These are phyloP conservation scores for Dioscorea zingiberensis DNA, from an alignment of 106 monocot genomes.

Conservation along the genomic window DNA sequence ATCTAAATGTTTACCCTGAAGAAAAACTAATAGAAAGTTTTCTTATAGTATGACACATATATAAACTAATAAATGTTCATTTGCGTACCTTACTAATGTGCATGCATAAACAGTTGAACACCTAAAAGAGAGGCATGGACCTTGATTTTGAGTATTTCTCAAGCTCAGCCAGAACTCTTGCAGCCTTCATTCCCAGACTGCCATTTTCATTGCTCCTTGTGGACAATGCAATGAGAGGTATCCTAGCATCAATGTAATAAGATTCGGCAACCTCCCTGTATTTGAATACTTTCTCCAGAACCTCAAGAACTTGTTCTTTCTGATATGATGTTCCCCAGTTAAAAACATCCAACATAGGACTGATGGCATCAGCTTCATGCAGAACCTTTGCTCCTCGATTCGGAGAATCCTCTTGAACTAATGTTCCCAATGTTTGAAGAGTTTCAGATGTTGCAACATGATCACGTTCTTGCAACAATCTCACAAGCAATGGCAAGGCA, in stretches of 20 bases:
- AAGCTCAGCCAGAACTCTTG: not conserved
- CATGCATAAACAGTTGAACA: no score
- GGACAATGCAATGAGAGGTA: not conserved
- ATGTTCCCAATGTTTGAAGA: slow-evolving; percentile 5
- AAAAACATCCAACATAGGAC: slow-evolving; percentile 17
- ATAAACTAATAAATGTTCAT: no score
- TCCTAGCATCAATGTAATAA: not conserved
- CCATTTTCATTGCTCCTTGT: not conserved
- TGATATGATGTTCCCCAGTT: not conserved
- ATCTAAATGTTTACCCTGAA: no score
- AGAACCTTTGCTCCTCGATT: slow-evolving; percentile 5
- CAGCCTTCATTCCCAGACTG: not conserved
- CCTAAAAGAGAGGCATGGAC: slow-evolving; percentile 1
- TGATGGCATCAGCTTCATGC: slow-evolving; percentile 6
- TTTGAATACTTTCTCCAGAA: slow-evolving; percentile 7
- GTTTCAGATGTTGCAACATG: not conserved
- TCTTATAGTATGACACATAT: no score
- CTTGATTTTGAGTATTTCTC: slow-evolving; percentile 1
- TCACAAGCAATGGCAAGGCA: slow-evolving; percentile 10
- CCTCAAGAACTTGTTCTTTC: slow-evolving; percentile 3
- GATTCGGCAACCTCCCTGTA: slow-evolving; percentile 1
- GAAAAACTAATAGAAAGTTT: no score
- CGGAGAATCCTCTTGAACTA: slow-evolving; percentile 9
- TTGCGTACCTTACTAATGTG: no score
- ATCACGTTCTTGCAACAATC: slow-evolving; percentile 8